Conservation (phyloP, 257 asterid species). For the Przewalskia tangutica region DNA sequence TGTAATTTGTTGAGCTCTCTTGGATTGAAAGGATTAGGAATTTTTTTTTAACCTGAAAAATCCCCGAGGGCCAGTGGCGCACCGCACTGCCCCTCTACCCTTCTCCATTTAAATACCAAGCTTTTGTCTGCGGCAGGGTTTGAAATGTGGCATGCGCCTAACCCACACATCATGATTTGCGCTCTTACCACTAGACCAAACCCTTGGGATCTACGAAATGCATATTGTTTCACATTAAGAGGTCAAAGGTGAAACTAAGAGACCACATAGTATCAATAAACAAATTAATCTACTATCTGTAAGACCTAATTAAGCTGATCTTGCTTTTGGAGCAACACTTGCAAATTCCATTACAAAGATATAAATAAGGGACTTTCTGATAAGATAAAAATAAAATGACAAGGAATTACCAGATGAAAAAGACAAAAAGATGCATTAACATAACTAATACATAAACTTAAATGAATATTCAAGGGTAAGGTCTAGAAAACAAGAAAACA, state of each 20-base stretch:
- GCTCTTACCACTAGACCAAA: not conserved
- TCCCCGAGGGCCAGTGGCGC: not conserved
- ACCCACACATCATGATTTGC: not conserved
- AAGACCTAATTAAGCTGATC: not conserved
- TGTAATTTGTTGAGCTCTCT: not conserved
- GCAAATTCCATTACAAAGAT: not conserved
- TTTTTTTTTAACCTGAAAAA: not conserved
- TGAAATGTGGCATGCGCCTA: not conserved
- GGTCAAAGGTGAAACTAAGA: not conserved
- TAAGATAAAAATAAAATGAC: not conserved
- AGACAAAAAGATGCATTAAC: not conserved
- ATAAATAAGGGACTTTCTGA: not conserved
- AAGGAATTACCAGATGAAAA: not conserved
- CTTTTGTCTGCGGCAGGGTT: no score
- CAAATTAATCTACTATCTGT: not conserved
- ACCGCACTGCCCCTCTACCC: not conserved
- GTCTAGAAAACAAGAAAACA: not conserved
- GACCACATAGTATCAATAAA: not conserved
- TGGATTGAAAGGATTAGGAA: not conserved
- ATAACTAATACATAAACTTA: not conserved
- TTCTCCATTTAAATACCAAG: no score
- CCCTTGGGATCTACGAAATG: no score
- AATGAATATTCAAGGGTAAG: not conserved
- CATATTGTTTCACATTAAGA: not conserved
- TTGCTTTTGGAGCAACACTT: not conserved